Percentiles rank a stretch among this genome's conserved stretches.
These are phyloP conservation scores for Gentiana straminea DNA, from an alignment of 257 asterid species.

Conservation along the genomic window DNA sequence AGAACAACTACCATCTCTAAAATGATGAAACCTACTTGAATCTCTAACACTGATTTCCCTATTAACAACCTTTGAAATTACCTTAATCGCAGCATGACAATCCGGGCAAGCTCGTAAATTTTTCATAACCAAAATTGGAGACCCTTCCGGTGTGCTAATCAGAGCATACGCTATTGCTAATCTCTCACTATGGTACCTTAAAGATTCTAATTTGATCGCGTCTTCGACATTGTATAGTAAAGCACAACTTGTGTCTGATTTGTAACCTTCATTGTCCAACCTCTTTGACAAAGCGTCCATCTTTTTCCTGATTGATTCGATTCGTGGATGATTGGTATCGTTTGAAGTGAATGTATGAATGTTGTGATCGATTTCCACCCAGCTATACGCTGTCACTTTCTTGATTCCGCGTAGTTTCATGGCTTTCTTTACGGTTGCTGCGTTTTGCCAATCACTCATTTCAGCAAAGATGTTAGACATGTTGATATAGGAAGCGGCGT, in stretches of 20 bases:
- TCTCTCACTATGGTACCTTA: slow-evolving; percentile 76
- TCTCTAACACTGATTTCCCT: slow-evolving; percentile 81
- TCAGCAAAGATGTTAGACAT: slow-evolving; percentile 82
- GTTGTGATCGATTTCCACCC: slow-evolving; percentile 61
- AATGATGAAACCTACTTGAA: slow-evolving; percentile 80
- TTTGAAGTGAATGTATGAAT: slow-evolving; percentile 64
- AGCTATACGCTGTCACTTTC: slow-evolving; percentile 68
- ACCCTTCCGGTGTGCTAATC: slow-evolving; percentile 55
- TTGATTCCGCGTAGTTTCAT: slow-evolving; percentile 74
- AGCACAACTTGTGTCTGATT: slow-evolving; percentile 44
- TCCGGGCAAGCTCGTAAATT: slow-evolving; percentile 80
- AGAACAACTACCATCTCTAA: slow-evolving; percentile 67
- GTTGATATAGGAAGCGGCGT: slow-evolving; percentile 63
- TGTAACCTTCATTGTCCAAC: slow-evolving; percentile 70
- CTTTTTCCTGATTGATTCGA: slow-evolving; percentile 38
- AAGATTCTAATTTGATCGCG: slow-evolving; percentile 48
- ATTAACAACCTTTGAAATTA: slow-evolving; percentile 45
- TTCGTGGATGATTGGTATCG: slow-evolving; percentile 50
- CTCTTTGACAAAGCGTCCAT: slow-evolving; percentile 28
- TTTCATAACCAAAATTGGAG: slow-evolving; percentile 60
- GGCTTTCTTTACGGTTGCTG: slow-evolving; percentile 61
- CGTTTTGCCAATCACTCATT: slow-evolving; percentile 72
- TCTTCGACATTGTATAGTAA: slow-evolving; percentile 55
- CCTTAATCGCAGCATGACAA: slow-evolving; percentile 81
- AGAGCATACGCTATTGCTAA: slow-evolving; percentile 72